phyloP scores from a whole-genome alignment of 2,329 filamentous ascomycete species.

The Colletotrichum spinosum region DNA sequence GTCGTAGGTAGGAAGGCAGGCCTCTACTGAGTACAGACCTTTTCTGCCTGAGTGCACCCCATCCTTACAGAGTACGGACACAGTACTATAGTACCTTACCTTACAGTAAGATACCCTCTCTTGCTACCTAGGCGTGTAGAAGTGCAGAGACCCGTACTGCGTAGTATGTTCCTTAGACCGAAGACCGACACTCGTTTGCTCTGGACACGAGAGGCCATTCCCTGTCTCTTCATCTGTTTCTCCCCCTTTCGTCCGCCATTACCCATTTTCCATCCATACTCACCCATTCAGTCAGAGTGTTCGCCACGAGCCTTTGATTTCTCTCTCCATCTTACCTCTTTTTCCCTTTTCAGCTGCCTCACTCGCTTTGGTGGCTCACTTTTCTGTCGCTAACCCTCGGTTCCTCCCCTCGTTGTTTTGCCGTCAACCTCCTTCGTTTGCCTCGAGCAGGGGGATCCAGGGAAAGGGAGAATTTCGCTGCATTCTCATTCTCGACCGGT shows the following conservation, averaged over 20 bases:
- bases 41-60: too few relatives aligned
- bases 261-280: constrained; percentile 36
- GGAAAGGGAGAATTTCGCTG: constrained; percentile 27
- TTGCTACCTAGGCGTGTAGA: too few relatives aligned
- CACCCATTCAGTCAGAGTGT: constrained; percentile 14
- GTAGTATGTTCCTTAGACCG: too few relatives aligned
- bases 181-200: constrained; percentile 1
- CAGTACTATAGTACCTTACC: too few relatives aligned
- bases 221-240: not conserved
- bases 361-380: constrained; percentile 68
- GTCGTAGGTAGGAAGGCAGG: too few relatives aligned
- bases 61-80: too few relatives aligned
- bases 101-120: too few relatives aligned
- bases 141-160: too few relatives aligned
- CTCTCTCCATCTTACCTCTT: constrained; percentile 38
- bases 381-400: constrained; percentile 50
- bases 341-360: constrained; percentile 55
- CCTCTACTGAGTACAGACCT: too few relatives aligned
- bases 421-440: constrained; percentile 12
- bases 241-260: constrained; percentile 25
- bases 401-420: constrained; percentile 39
- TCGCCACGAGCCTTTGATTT: constrained; percentile 37
- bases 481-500: constrained; percentile 27
- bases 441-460: constrained; percentile 2
- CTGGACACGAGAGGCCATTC: not conserved